Evolutionary conservation across 192 early-diverging fungal species (phyloP), one percentile per base, ranked within the genome.

Genomic region (Coemansia pectinata): DNA sequence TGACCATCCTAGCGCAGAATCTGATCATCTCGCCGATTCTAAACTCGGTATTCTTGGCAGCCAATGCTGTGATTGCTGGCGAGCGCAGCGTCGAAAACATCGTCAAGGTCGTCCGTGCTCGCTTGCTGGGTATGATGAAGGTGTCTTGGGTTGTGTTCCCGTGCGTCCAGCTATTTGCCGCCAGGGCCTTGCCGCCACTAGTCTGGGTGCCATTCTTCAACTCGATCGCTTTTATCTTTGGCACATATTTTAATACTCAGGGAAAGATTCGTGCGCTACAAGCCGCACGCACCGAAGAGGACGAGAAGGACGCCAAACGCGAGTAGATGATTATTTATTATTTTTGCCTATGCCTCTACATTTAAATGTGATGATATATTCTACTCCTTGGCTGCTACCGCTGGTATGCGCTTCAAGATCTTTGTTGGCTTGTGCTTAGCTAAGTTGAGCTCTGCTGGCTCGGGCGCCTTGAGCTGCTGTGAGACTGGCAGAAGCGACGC

Each of bases 171-270:
- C 84, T 86, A 25, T 81, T 93, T 74, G 93, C 95, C 7, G 88
- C 90, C 85, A 88, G 86, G 74, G 90, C 89, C 65, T 76, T 97
- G 52, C 87, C 85, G n/a, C 92, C 89, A 11, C 79, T 86, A 42
- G 78, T 90, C 48, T 97, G 94, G 94, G 87, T 93, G 29, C 95
- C 95, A 25, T 97, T 95, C 87, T 97, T 95, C 84, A 94, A 95
- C 84, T 47, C 90, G 25, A 83, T 97, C 50, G 88, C 88, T 21
- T 96, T 96, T 68, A 76, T 74, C 58, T 92, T 92, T 74, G 91
- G 91, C 66, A 88, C 88, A 14, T 92, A 91, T 48, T 84, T 91
- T 60, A 93, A 93, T 84, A 91, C 88, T 52, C 76, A 84, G 72
- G 88, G 90, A 71, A 95, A 95, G 87, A 85, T 78, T 63, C 66